Percentiles rank a stretch among this genome's conserved stretches.
phyloP scores from a whole-genome alignment of 2,329 filamentous ascomycete genomes.

The Paramyrothecium roridum region DNA sequence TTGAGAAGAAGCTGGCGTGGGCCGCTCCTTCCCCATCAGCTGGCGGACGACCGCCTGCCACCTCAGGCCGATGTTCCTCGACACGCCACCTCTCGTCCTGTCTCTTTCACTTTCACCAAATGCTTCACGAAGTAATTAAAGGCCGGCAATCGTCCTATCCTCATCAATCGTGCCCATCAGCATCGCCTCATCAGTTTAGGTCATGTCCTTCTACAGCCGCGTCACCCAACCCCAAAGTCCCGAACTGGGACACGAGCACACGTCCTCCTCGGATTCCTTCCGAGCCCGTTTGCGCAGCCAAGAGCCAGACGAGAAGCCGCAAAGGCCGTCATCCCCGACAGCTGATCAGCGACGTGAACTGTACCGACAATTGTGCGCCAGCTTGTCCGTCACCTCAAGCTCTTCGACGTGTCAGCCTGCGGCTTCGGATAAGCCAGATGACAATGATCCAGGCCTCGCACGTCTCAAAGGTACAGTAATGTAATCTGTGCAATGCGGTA shows the following conservation, averaged over 20 bases:
- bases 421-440: not conserved
- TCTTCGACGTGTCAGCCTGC: not conserved
- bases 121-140: not conserved
- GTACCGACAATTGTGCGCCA: slow-evolving; percentile 19
- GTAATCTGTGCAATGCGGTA: fast-evolving
- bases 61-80: not conserved
- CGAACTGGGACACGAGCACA: not conserved
- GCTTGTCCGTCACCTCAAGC: slow-evolving; percentile 7
- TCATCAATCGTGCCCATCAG: too few species aligned
- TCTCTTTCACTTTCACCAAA: not conserved
- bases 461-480: slow-evolving; percentile 14
- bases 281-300: slow-evolving; percentile 23
- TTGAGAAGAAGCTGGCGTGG: not conserved
- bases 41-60: not conserved
- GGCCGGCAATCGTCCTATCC: too few species aligned
- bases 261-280: slow-evolving; percentile 16
- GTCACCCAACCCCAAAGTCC: not conserved
- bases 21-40: not conserved
- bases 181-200: too few species aligned
- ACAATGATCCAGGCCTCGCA: not conserved
- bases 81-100: not conserved
- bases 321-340: slow-evolving; percentile 3
- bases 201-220: not conserved
- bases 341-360: slow-evolving; percentile 8
- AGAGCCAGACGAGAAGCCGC: slow-evolving; percentile 6